phyloP scores from a whole-genome alignment of 2,329 filamentous ascomycete species.

The Fusarium globosum region DNA sequence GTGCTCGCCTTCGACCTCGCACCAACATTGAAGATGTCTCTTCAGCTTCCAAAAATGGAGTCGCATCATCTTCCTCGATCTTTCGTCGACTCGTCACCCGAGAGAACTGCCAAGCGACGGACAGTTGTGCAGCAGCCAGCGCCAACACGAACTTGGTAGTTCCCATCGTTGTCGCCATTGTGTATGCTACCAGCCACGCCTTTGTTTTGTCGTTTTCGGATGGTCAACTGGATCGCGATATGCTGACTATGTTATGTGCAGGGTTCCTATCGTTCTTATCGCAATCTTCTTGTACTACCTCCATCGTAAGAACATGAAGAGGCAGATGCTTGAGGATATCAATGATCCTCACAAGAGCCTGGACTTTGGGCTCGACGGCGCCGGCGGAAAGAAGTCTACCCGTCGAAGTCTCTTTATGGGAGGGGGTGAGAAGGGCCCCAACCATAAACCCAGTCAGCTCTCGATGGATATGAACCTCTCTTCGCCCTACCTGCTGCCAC shows the following conservation, averaged over 20 bases:
- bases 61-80: constrained; percentile 20
- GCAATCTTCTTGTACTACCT: constrained; percentile 77
- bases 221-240: not conserved
- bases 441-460: constrained; percentile 62
- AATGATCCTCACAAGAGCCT: constrained; percentile 90
- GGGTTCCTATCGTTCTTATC: constrained; percentile 79
- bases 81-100: constrained; percentile 37
- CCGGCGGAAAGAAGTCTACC: constrained; percentile 47
- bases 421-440: constrained; percentile 66
- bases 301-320: constrained; percentile 81
- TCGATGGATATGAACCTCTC: constrained; percentile 80
- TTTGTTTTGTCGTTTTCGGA: constrained; percentile 4
- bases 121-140: constrained; percentile 66
- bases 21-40: constrained; percentile 40
- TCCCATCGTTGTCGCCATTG: constrained; percentile 75
- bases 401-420: constrained; percentile 50
- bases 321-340: constrained; percentile 79
- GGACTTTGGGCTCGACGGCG: constrained; percentile 82
- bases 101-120: constrained; percentile 41
- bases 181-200: constrained; percentile 64
- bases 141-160: constrained; percentile 63
- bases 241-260: constrained; percentile 53
- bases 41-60: not conserved
- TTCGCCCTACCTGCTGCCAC: constrained; percentile 94
- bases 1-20: constrained; percentile 44